phyloP scores from a whole-genome alignment of 495 filamentous ascomycete species.

The Xylaria castorea region DNA sequence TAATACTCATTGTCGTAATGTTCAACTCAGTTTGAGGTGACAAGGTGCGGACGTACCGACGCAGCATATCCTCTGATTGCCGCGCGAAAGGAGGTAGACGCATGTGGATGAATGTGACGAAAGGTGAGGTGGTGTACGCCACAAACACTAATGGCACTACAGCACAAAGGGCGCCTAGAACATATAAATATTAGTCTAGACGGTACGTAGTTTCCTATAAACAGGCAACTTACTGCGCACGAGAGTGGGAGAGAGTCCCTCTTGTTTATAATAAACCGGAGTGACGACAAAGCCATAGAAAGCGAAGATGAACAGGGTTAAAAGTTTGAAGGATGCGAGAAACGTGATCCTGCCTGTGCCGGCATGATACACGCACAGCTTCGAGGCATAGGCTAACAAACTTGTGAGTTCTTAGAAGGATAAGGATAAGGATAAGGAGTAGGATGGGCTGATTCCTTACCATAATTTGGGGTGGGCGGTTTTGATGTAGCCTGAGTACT shows the following conservation, averaged over 20 bases:
- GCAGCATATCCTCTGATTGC: slow-evolving; percentile 67
- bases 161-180: slow-evolving; percentile 64
- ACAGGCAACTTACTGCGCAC: slow-evolving; percentile 30
- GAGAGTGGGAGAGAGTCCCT: slow-evolving; percentile 41
- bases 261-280: slow-evolving; percentile 61
- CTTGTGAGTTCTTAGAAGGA: background rate
- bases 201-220: background rate
- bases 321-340: slow-evolving; percentile 70
- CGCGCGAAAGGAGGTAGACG: slow-evolving; percentile 73
- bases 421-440: no score
- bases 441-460: slow-evolving; percentile 8
- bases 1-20: slow-evolving; percentile 73
- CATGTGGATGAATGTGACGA: slow-evolving; percentile 75
- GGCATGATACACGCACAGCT: slow-evolving; percentile 44
- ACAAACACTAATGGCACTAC: slow-evolving; percentile 72
- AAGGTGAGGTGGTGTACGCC: slow-evolving; percentile 67
- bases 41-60: slow-evolving; percentile 66
- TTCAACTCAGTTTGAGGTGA: slow-evolving; percentile 69
- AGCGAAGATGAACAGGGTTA: slow-evolving; percentile 72
- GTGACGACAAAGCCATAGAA: slow-evolving; percentile 66
- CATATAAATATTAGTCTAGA: slow-evolving; percentile 25
- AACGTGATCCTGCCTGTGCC: slow-evolving; percentile 71
- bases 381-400: background rate
- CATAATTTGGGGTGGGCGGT: slow-evolving; percentile 17
- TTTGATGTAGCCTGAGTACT: background rate